Conservation (phyloP, 2,329 filamentous ascomycete species). For the Cladobotryum protrusum region DNA sequence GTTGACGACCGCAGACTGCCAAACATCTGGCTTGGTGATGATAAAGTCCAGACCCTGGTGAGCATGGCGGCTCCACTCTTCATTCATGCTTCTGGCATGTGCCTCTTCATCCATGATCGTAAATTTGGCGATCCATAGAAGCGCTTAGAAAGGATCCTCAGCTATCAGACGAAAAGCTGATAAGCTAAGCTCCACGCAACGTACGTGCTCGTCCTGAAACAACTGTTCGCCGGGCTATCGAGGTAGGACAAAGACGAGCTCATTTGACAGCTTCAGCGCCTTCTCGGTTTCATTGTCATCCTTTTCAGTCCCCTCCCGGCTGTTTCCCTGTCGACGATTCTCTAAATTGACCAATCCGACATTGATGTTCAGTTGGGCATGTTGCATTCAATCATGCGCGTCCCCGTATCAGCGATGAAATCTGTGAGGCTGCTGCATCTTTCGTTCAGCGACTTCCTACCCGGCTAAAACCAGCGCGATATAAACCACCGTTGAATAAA, state of each 20-base stretch:
- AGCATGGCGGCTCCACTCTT: slow-evolving; percentile 29
- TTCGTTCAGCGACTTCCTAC: slow-evolving; percentile 34
- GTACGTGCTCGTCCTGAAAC: slow-evolving; percentile 11
- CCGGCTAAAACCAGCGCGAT: slow-evolving; percentile 20
- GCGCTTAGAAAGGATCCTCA: slow-evolving; percentile 18
- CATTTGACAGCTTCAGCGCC: slow-evolving; percentile 16
- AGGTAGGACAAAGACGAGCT: neutral
- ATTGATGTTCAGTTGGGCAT: slow-evolving; percentile 17
- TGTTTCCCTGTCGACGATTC: slow-evolving; percentile 18
- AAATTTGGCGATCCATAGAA: slow-evolving; percentile 14
- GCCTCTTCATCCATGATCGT: slow-evolving; percentile 22
- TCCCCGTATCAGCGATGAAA: slow-evolving; percentile 17
- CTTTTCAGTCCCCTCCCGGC: slow-evolving; percentile 22
- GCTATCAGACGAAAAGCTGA: slow-evolving; percentile 5
- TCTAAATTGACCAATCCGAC: slow-evolving; percentile 12
- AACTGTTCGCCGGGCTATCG: neutral
- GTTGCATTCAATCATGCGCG: slow-evolving; percentile 26
- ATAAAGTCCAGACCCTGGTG: slow-evolving; percentile 14
- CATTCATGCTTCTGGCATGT: slow-evolving; percentile 29
- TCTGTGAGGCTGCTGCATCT: slow-evolving; percentile 23
- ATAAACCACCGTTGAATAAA: slow-evolving; percentile 31
- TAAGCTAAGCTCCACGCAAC: slow-evolving; percentile 8
- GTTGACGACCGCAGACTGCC: slow-evolving; percentile 9
- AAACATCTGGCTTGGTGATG: slow-evolving; percentile 23
- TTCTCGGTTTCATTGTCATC: slow-evolving; percentile 22